phyloP scores from a whole-genome alignment of 352 stramenopile species.

The Halophytophthora polymorphica region DNA sequence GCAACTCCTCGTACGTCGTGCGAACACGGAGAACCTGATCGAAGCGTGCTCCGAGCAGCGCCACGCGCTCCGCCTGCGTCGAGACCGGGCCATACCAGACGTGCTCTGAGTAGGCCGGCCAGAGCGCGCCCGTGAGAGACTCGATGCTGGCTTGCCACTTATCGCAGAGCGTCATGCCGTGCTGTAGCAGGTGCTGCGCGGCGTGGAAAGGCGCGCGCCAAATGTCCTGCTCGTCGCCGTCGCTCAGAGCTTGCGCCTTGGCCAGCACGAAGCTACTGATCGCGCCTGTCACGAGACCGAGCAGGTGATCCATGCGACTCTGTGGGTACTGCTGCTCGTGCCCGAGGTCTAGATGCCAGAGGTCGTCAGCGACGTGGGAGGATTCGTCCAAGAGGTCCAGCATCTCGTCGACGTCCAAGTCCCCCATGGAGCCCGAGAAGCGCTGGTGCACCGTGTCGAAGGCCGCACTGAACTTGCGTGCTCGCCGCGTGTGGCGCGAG shows the following conservation, averaged over 20 bases:
- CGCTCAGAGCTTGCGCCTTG: constrained; percentile 30
- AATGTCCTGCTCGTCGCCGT: constrained; percentile 31
- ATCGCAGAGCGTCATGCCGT: constrained; percentile 74
- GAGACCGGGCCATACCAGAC: constrained; percentile 50
- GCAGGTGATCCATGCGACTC: constrained; percentile 82
- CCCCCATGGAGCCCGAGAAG: constrained; percentile 50
- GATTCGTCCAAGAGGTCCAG: constrained; percentile 84
- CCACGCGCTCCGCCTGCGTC: constrained; percentile 25
- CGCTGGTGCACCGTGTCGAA: constrained; percentile 85
- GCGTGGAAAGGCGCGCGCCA: constrained; percentile 70
- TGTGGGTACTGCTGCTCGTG: constrained; percentile 77
- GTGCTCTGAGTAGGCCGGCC: constrained; percentile 80
- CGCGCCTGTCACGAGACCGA: constrained; percentile 74
- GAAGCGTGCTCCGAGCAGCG: constrained; percentile 58
- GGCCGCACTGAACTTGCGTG: constrained; percentile 71
- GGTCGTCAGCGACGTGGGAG: constrained; percentile 84
- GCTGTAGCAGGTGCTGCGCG: constrained; percentile 52
- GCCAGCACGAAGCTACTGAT: constrained; percentile 75
- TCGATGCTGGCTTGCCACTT: constrained; percentile 74
- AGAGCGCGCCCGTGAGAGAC: constrained; percentile 76
- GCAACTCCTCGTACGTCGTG: constrained; percentile 88
- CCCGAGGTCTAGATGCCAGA: constrained; percentile 81
- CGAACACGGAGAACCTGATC: constrained; percentile 80
- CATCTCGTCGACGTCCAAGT: constrained; percentile 77
- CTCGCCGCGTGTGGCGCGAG: constrained; percentile 49